phyloP scores from a whole-genome alignment of 2,329 filamentous ascomycete species.

The Ceratocystis papillata region DNA sequence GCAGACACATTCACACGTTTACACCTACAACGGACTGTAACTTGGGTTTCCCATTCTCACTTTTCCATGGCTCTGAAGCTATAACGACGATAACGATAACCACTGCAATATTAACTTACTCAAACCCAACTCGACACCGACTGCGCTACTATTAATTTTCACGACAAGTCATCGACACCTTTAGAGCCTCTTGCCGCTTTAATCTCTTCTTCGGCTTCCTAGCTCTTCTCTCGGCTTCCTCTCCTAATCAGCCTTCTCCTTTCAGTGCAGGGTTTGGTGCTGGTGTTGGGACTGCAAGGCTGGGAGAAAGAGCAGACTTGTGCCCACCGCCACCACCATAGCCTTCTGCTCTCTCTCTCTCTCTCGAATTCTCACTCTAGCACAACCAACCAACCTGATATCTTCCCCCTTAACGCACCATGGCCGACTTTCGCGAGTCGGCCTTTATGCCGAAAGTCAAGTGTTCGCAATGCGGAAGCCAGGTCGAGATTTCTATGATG shows the following conservation, averaged over 20 bases:
- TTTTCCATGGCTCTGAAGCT: too few relatives aligned
- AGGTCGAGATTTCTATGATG: conserved; percentile 77
- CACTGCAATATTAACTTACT: too few relatives aligned
- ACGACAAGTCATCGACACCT: neutral
- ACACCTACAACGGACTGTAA: too few relatives aligned
- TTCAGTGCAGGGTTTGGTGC: neutral
- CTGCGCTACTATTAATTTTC: too few relatives aligned
- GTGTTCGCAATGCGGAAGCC: conserved; percentile 66
- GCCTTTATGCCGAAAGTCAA: conserved; percentile 73
- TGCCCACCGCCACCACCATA: neutral
- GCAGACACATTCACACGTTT: too few relatives aligned
- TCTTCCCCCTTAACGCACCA: conserved; percentile 3
- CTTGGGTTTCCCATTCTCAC: too few relatives aligned
- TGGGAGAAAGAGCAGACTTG: neutral
- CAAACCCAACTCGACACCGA: too few relatives aligned
- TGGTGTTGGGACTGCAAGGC: conserved; percentile 4
- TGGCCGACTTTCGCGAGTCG: conserved; percentile 45
- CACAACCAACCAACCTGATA: neutral
- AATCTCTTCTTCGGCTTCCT: neutral
- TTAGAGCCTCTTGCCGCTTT: neutral
- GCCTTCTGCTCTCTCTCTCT: neutral
- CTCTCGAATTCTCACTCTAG: neutral
- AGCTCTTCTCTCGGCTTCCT: neutral
- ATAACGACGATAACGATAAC: too few relatives aligned
- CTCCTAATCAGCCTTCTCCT: neutral